phyloP scores from a whole-genome alignment of 805 yeast species.

The Wickerhamomyces bisporus region DNA sequence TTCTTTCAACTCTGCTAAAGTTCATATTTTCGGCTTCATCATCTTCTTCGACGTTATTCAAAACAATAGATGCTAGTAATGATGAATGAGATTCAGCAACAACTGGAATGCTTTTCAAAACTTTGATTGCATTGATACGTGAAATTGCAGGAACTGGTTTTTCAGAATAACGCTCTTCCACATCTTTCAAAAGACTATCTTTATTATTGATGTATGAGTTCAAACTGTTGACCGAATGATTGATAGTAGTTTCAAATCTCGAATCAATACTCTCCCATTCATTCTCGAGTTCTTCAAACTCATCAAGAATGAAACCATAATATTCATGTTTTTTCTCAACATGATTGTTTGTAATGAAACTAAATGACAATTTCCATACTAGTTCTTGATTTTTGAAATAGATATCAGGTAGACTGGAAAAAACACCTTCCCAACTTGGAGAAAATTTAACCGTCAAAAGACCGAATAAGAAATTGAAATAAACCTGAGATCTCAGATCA shows the following conservation, averaged over 20 bases:
- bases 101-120: constrained; percentile 52
- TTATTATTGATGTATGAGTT: constrained; percentile 7
- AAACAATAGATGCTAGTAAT: constrained; percentile 53
- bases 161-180: constrained; percentile 10
- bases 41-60: constrained; percentile 23
- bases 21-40: constrained; percentile 16
- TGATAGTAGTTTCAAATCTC: constrained; percentile 13
- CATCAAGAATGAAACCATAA: constrained; percentile 10
- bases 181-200: constrained; percentile 7
- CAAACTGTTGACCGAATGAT: constrained; percentile 6
- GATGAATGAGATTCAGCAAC: constrained; percentile 63
- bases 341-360: constrained; percentile 25
- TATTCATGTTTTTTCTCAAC: constrained; percentile 2
- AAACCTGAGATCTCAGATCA: constrained; percentile 25
- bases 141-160: constrained; percentile 12
- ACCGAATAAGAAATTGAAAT: constrained; percentile 58
- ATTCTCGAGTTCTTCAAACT: constrained; percentile 5
- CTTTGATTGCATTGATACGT: constrained; percentile 53
- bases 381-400: constrained; percentile 34
- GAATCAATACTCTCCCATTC: constrained; percentile 17
- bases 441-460: constrained; percentile 68
- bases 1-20: constrained; percentile 51
- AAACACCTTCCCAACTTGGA: constrained; percentile 80
- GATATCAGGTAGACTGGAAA: constrained; percentile 50
- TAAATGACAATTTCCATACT: constrained; percentile 52